Conservation (phyloP, 331 rosid genomes). For the Acacia pycnantha region DNA sequence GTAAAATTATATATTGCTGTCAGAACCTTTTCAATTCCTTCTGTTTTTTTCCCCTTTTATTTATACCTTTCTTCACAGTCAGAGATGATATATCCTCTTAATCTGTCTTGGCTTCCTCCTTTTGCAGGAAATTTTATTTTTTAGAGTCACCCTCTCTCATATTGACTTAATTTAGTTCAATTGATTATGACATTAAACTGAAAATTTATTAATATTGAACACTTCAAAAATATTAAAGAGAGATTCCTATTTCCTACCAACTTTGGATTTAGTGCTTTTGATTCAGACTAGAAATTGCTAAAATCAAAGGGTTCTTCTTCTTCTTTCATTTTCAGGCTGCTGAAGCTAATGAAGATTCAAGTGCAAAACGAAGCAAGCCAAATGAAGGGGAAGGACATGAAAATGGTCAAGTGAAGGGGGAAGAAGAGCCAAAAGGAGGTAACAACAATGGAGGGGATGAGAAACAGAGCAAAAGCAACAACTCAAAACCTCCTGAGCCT, state of each 20-base stretch:
- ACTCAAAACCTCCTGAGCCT: conserved; percentile 71
- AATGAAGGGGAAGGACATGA: conserved; percentile 48
- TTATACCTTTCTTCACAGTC: neutral
- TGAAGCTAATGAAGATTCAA: conserved; percentile 47
- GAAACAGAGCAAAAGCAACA: conserved; percentile 42
- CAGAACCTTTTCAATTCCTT: neutral
- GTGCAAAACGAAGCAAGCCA: conserved; percentile 57
- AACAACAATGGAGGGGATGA: conserved; percentile 39
- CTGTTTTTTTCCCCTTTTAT: neutral
- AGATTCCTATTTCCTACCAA: neutral
- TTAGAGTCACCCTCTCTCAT: neutral
- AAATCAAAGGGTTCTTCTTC: neutral
- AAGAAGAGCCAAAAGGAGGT: conserved; percentile 56
- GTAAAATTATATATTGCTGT: conserved; percentile 26
- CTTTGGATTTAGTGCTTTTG: neutral
- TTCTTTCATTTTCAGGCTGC: conserved; percentile 36
- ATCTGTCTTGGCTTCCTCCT: neutral
- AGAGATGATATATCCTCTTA: neutral
- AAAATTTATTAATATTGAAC: neutral
- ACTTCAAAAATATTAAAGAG: neutral
- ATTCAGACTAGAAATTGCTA: neutral
- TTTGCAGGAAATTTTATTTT: neutral
- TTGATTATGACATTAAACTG: neutral
- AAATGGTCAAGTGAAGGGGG: conserved; percentile 42
- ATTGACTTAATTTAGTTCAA: neutral